Conservation (phyloP, 176 grass and related monocot species). For the Hsuehochloa calcarea region DNA sequence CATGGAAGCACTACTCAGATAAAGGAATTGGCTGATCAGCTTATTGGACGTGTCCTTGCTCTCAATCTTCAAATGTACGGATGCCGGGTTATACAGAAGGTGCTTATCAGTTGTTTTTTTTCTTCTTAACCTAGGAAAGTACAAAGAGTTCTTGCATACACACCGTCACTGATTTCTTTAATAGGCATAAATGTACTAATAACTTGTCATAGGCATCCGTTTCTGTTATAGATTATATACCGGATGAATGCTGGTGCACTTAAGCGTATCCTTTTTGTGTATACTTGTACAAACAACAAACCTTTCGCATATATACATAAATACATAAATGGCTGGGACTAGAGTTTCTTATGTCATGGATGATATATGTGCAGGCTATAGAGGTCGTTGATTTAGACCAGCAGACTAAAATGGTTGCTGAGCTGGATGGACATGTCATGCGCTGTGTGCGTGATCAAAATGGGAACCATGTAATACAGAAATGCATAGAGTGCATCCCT, state of each 20-base stretch:
- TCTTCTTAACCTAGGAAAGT: background rate
- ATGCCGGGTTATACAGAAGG: constrained; percentile 93
- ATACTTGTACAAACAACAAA: background rate
- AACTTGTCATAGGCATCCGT: background rate
- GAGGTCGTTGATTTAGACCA: constrained; percentile 79
- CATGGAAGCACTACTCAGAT: constrained; percentile 77
- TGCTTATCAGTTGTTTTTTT: constrained; percentile 5
- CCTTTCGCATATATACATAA: background rate
- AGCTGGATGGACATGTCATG: constrained; percentile 79
- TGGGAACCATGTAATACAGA: constrained; percentile 89
- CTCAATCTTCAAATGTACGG: constrained; percentile 98
- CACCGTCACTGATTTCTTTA: background rate
- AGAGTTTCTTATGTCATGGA: background rate
- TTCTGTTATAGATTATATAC: background rate
- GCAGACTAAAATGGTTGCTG: constrained; percentile 72
- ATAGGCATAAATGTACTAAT: background rate
- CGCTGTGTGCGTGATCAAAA: constrained; percentile 92
- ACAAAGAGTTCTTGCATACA: background rate
- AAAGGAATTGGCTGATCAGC: constrained; percentile 63
- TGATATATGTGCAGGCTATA: constrained; percentile 56
- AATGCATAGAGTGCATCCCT: constrained; percentile 86
- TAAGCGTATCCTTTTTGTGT: background rate
- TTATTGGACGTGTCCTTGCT: constrained; percentile 67
- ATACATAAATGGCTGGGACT: background rate
- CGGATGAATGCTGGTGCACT: background rate